Evolutionary conservation across 164 flowering plant genomes (phyloP), one percentile per base, ranked within the genome.

Genomic region (Berberis vulgaris): DNA sequence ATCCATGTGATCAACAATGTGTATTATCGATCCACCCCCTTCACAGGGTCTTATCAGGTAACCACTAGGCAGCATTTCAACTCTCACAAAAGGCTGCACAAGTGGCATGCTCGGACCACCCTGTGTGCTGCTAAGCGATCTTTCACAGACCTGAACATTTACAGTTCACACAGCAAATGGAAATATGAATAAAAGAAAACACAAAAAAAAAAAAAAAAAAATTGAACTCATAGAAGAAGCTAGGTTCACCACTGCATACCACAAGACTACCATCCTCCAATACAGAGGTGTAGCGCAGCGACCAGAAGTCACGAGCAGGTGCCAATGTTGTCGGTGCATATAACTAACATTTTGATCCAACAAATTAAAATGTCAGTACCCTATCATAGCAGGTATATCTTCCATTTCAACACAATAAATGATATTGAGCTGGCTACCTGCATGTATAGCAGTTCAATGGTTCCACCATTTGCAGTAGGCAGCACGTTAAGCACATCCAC

Each of bases 321-420:
- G 99, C 97, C 85, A 94, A 72, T 6, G 99, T 94, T 10, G 99
- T 94, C n/a, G 96, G 99, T 45, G 99, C 99, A 78, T 94, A 94
- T n/a, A 85, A 81, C 99, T 94, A 65, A 59, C 26, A 26, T 26
- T 26, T 26, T 26, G 26, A 26, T 26, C 26, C 26, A 26, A 26
- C 26, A 26, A 26, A 26, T 26, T 26, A 26, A 26, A 26, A 26
- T 26, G 26, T 26, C 26, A 26, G 26, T 26, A 26, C 26, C 26
- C 26, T 26, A 26, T 26, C 26, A 26, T 26, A 26, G 26, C 26
- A 26, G 26, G 26, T 26, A 26, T 26, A 26, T 26, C 26, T 26
- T 26, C 26, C 26, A 26, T 26, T 26, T 26, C 26, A 26, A 26
- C 26, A 26, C 26, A 26, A 26, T 26, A 26, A 26, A 26, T 26